Conservation (phyloP, 1,284 basidiomycete species). For the Flammula alnicola region DNA sequence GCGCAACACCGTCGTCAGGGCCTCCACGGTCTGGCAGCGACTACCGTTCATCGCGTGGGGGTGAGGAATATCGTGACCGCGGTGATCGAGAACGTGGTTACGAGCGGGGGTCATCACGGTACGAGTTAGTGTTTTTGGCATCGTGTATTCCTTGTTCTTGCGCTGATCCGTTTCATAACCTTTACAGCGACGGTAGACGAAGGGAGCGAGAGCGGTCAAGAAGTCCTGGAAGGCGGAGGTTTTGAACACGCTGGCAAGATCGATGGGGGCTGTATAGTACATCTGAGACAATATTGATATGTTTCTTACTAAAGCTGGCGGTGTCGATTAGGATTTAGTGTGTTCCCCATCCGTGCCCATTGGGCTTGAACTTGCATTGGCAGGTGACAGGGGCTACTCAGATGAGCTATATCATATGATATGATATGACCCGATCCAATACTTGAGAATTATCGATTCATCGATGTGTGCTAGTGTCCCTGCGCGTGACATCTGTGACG, state of each 20-base stretch:
- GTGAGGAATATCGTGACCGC: slow-evolving; percentile 54
- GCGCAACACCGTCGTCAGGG: slow-evolving; percentile 34
- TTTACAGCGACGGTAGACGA: slow-evolving; percentile 61
- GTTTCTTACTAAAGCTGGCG: no score
- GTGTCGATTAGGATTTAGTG: slow-evolving; percentile 14
- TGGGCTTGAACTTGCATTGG: no score
- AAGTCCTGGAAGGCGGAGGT: slow-evolving; percentile 74
- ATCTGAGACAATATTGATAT: neutral
- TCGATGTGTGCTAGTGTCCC: no score
- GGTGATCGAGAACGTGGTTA: slow-evolving; percentile 71
- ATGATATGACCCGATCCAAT: no score
- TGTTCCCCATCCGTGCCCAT: slow-evolving; percentile 20
- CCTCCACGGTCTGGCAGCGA: slow-evolving; percentile 46
- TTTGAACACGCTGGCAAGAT: slow-evolving; percentile 43
- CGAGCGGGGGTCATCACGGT: slow-evolving; percentile 69
- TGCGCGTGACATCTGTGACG: slow-evolving; percentile 40
- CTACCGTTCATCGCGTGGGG: slow-evolving; percentile 40
- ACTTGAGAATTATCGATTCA: no score
- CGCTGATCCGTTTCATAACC: slow-evolving; percentile 31
- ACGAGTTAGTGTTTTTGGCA: slow-evolving; percentile 65
- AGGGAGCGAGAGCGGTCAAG: slow-evolving; percentile 78
- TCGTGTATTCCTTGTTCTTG: slow-evolving; percentile 28
- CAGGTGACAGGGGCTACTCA: no score
- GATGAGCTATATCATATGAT: no score
- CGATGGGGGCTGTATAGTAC: neutral